phyloP scores from a whole-genome alignment of 805 yeast species.

The Wickerhamiella alocasiicola region DNA sequence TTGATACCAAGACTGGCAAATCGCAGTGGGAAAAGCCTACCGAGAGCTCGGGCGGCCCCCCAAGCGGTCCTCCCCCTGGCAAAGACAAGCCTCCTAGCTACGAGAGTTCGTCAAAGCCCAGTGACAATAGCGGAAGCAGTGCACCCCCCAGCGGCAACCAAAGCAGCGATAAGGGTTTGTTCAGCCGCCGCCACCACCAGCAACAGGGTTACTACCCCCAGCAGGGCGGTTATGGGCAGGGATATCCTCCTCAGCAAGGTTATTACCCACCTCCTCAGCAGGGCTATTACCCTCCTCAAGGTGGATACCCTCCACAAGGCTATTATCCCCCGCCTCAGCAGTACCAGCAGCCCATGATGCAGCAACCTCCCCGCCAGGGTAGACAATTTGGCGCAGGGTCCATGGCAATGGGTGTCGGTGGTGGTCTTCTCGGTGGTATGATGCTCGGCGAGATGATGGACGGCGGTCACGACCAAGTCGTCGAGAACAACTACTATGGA shows the following conservation, averaged over 20 bases:
- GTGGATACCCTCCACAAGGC: slow-evolving; percentile 24
- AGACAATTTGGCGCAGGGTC: slow-evolving; percentile 32
- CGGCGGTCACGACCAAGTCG: slow-evolving; percentile 20
- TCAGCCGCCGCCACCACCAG: slow-evolving; percentile 6
- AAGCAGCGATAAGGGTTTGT: neutral
- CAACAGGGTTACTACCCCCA: slow-evolving; percentile 10
- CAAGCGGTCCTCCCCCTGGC: slow-evolving; percentile 9
- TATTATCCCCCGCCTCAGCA: slow-evolving; percentile 28
- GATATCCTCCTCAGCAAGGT: slow-evolving; percentile 11
- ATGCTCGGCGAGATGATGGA: slow-evolving; percentile 20
- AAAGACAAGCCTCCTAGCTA: slow-evolving; percentile 13
- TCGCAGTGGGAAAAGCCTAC: slow-evolving; percentile 88
- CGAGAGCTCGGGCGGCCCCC: slow-evolving; percentile 12
- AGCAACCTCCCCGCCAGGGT: slow-evolving; percentile 23
- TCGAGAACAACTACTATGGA: slow-evolving; percentile 29
- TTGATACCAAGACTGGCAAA: slow-evolving; percentile 53
- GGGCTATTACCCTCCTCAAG: slow-evolving; percentile 9
- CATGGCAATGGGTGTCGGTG: slow-evolving; percentile 25
- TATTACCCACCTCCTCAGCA: slow-evolving; percentile 11
- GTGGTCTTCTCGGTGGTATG: slow-evolving; percentile 25
- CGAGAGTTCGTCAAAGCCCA: slow-evolving; percentile 4
- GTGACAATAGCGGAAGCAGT: neutral
- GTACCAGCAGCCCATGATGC: slow-evolving; percentile 14
- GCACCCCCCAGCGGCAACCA: neutral
- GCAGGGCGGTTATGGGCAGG: slow-evolving; percentile 6